Evolutionary conservation across 495 filamentous ascomycete species (phyloP).

Genomic region (Aspergillus nanangensis): DNA sequence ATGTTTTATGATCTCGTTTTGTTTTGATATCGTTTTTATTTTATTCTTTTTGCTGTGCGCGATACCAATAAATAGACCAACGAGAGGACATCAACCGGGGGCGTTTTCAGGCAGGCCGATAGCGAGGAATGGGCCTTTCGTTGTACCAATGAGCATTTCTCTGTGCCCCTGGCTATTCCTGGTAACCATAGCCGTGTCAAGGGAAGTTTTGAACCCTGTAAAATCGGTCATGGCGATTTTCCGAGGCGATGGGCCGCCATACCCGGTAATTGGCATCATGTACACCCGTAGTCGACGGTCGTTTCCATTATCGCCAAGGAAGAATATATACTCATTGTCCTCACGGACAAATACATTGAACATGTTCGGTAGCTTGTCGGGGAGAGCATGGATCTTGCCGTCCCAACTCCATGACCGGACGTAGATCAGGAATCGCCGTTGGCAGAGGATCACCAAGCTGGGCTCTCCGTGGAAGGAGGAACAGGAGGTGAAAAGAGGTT

Average conservation of each 20-base stretch:
- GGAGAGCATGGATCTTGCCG: background rate
- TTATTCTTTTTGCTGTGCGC: no score
- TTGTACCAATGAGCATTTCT: slow-evolving; percentile 7
- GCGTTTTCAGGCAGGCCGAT: background rate
- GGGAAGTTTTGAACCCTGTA: background rate
- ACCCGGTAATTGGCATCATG: slow-evolving; percentile 4
- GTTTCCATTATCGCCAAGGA: slow-evolving; percentile 9
- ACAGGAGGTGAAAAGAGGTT: slow-evolving; percentile 5
- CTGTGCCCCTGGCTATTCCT: background rate
- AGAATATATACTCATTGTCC: slow-evolving; percentile 5
- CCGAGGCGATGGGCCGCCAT: background rate
- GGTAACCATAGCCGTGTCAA: slow-evolving; percentile 6
- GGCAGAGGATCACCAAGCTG: slow-evolving; percentile 5
- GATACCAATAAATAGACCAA: no score
- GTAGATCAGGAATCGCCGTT: slow-evolving; percentile 1
- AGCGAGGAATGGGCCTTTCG: slow-evolving; percentile 6
- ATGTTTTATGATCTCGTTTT: no score
- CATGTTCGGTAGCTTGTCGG: background rate
- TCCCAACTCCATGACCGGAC: background rate
- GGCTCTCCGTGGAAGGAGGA: background rate
- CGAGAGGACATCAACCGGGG: no score
- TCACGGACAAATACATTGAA: slow-evolving; percentile 6
- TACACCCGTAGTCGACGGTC: slow-evolving; percentile 4
- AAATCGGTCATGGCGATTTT: slow-evolving; percentile 5
- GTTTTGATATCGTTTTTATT: no score